Base-by-base conservation (phyloP, 768 basidiomycete species). In the Termitomyces sp. region DNA sequence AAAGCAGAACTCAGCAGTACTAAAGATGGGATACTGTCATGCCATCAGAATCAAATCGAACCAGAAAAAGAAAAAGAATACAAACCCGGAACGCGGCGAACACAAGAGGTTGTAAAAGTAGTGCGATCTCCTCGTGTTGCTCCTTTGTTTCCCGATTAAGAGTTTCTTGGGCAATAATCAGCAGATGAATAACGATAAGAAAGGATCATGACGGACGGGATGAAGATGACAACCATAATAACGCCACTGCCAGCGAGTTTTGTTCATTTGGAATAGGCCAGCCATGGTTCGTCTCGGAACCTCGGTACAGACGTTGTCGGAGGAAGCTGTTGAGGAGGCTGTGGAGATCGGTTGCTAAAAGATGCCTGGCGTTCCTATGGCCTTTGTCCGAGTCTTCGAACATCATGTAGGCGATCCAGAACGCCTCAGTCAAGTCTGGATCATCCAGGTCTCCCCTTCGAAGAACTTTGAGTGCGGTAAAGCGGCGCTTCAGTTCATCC, bases 341-440 rank as follows among this genome's bases (percentile, higher is more conserved):
- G 3, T 76, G 75, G 12, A 84, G 67, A 44, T 74, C 75, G 6
- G 82, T 81, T 67, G 76, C 75, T 52, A 75, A 66, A 15, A 85
- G 73, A 61, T 82, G 84, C 54, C 74, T 74, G 42, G 76, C 65
- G 66, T 85, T 86, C 62, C 75, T 79, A 51, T 75, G 78, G 28
- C 72, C 74, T 12, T 71, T 67, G 57, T 78, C 81, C 32, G 84
- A 79, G 63, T 87, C 85, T 36, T 85, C 77, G 45, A 86, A 72
- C 83, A 89, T 86, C 39, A 81, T 68, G 66, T 82, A 86, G 55
- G 83, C 78, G 0, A 78, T 78, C 74, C 82, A 82, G 35, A 89
- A 69, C 12, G 78, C 79, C 59, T 82, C 78, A 0, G 71, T 74
- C 9, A 84, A 68, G 16, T 64, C 58, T 33, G 76, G 70, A 60